Evolutionary conservation across 768 basidiomycete species (phyloP), one percentile per base, ranked within the genome.

Genomic region (Hemileccinum impolitum): DNA sequence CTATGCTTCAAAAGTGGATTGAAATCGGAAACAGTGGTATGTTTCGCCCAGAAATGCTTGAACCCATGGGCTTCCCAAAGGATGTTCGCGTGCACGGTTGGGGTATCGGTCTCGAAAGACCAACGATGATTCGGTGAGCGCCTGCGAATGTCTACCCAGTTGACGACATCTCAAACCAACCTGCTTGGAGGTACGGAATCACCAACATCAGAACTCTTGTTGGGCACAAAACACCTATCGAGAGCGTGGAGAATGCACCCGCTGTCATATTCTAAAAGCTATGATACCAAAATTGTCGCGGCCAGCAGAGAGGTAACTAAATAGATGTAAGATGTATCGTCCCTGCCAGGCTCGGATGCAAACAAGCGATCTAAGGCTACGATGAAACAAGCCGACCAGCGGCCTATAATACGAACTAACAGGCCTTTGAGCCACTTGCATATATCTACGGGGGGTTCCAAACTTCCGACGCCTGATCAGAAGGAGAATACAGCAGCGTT

Each of bases 31-130:
- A 98, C 72, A 95, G 93, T 64, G 96, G 96, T 19, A 95, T 99
- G 90, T 99, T 99, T 84, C 83, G 96, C 30, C 96, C 96, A 4
- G 96, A 99, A 68, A 97, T 99, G 95, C 75, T 99, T 28, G 94
- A 94, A 66, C 94, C 96, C 7, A 97, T 98, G 94, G 96, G 96
- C 28, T 85, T 98, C 65, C 96, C 96, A 0, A 88, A 90, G 56
- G 94, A 94, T 61, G 93, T 98, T 11, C 85, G 94, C 21, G 95
- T 97, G 21, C 90, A 94, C 54, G 96, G 96, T 15, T 99, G 94
- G 92, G 96, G 96, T 40, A 80, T 99, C 54, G 81, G 85, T 61
- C 74, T 98, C 25, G 96, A 99, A 72, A 75, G 96, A 52, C 96
- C 96, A 15, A 98, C 96, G 1, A 98, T 99, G 96, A 98, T 99